Evolutionary conservation across 768 basidiomycete species (phyloP).

Genomic region (Suillus cothurnatus): DNA sequence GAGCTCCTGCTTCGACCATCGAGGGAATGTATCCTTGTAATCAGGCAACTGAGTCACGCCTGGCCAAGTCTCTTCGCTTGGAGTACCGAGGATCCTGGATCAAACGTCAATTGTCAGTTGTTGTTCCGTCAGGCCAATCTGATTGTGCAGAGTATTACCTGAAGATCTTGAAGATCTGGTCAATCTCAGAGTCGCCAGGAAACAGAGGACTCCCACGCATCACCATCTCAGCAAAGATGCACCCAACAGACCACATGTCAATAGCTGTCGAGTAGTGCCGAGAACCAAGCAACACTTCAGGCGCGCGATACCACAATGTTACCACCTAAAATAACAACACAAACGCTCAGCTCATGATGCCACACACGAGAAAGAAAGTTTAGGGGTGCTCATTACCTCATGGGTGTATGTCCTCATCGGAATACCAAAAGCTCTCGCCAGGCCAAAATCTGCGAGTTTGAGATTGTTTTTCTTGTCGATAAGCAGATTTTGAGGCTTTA

Average conservation of each 20-base stretch:
- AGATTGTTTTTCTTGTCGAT: conserved; percentile 90
- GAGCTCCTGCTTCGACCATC: conserved; percentile 85
- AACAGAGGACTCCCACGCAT: conserved; percentile 90
- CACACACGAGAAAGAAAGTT: conserved; percentile 1
- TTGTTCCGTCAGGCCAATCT: not conserved
- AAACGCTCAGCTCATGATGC: not conserved
- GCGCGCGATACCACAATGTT: conserved; percentile 98
- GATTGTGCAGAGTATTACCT: conserved; percentile 50
- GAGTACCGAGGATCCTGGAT: conserved; percentile 88
- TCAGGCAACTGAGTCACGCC: conserved; percentile 87
- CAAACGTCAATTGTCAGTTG: conserved; percentile 9
- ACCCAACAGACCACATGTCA: conserved; percentile 99
- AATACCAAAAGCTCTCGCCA: conserved; percentile 96
- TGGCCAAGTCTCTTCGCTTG: conserved; percentile 89
- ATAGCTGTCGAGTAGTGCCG: conserved; percentile 97
- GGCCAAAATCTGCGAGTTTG: conserved; percentile 95
- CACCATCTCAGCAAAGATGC: conserved; percentile 99
- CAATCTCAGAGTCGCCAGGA: conserved; percentile 99
- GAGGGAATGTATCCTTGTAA: conserved; percentile 96
- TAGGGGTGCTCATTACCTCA: conserved; percentile 58
- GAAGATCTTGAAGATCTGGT: conserved; percentile 99
- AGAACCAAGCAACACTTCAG: conserved; percentile 94
- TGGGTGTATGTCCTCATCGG: conserved; percentile 99
- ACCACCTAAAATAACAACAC: conserved; percentile 70
- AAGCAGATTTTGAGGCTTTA: conserved; percentile 95